Conservation (phyloP, 352 stramenopile species). For the Phytophthora syringae region DNA sequence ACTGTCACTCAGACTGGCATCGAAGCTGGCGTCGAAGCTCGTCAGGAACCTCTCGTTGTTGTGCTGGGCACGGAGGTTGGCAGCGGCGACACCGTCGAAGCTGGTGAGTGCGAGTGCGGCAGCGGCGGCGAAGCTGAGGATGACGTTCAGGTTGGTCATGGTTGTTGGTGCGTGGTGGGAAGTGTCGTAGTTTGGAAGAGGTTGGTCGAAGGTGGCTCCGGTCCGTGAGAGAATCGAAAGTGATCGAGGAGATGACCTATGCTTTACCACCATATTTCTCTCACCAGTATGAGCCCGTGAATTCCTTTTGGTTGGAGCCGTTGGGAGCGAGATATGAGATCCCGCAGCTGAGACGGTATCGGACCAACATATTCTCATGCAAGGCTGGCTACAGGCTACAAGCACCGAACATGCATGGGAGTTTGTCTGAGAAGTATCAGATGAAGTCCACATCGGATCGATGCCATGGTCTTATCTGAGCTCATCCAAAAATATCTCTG, state of each 20-base stretch:
- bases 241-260: conserved; percentile 5
- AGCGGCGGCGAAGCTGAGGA: conserved; percentile 23
- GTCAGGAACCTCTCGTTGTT: conserved; percentile 9
- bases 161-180: conserved; percentile 1
- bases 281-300: no score
- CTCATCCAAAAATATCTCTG: no score
- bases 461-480: no score
- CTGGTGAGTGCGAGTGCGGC: conserved; percentile 14
- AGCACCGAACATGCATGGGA: no score
- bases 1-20: conserved; percentile 4
- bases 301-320: conserved; percentile 7
- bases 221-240: conserved; percentile 23
- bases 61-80: conserved; percentile 14
- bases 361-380: no score
- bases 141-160: conserved; percentile 34
- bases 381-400: not conserved
- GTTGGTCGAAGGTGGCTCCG: not conserved
- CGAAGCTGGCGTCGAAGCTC: conserved; percentile 18
- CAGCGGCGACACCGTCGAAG: conserved; percentile 14
- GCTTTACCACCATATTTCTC: no score
- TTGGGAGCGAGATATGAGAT: conserved; percentile 19
- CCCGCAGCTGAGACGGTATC: conserved; percentile 1
- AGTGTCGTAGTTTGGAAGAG: no score
- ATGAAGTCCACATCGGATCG: no score
- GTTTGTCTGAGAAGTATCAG: no score